A percentile compares a stretch with the other conserved stretches of the same genome.
These are phyloP conservation scores for Thalassiosira mediterranea DNA, from an alignment of 352 stramenopile genomes.

Conservation along the genomic window DNA sequence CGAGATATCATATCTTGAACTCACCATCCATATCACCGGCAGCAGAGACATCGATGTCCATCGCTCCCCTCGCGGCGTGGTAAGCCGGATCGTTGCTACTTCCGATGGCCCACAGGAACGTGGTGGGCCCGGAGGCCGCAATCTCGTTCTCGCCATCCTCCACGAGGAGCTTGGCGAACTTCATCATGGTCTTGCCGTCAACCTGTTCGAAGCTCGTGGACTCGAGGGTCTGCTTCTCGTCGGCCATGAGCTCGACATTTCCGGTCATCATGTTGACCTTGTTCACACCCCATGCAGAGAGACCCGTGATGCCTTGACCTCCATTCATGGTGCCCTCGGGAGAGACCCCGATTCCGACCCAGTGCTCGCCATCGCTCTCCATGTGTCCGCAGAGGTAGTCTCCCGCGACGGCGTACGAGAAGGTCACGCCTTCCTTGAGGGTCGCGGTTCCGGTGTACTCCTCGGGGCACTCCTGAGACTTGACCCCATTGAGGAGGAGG, in stretches of 20 bases:
- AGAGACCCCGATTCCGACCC: not conserved
- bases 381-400: constrained; percentile 43
- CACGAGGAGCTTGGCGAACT: constrained; percentile 8
- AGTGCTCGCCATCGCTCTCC: constrained; percentile 1
- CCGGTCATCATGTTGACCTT: too few relatives aligned
- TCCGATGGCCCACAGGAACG: too few relatives aligned
- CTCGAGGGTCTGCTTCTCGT: constrained; percentile 6
- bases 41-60: too few relatives aligned
- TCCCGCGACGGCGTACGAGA: not conserved
- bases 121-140: too few relatives aligned
- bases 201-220: not conserved
- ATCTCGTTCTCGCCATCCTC: constrained; percentile 15
- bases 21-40: too few relatives aligned
- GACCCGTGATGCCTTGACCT: too few relatives aligned
- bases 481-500: not conserved
- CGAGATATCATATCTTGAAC: too few relatives aligned
- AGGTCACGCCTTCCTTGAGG: too few relatives aligned
- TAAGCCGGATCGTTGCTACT: too few relatives aligned
- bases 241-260: too few relatives aligned
- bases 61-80: too few relatives aligned
- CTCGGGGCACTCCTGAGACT: constrained; percentile 8
- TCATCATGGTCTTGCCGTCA: constrained; percentile 1
- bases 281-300: too few relatives aligned
- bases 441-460: constrained; percentile 51
- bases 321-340: not conserved